Evolutionary conservation across 345 rosid genomes (phyloP).

Genomic region (Gossypium herbaceum): DNA sequence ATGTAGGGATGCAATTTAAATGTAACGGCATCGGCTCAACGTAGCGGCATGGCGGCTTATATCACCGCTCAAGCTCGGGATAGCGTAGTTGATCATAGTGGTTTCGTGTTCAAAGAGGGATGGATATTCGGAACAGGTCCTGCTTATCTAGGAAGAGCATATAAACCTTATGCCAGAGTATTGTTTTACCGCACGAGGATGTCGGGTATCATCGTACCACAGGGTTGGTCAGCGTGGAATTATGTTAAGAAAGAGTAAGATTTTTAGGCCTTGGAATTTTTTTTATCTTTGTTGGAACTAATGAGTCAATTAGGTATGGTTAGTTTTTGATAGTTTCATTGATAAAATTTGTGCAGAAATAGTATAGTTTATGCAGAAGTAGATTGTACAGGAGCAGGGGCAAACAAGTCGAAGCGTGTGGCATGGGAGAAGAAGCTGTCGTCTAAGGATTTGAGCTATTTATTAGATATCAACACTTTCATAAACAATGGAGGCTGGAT

Average conservation of each 20-base stretch:
- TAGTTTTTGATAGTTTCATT: background rate
- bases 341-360: background rate
- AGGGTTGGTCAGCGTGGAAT: slow-evolving; percentile 15
- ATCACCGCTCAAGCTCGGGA: background rate
- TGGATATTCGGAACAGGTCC: background rate
- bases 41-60: background rate
- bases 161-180: background rate
- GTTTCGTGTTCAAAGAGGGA: background rate
- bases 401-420: background rate
- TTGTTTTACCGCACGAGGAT: background rate
- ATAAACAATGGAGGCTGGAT: slow-evolving; percentile 3
- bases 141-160: background rate
- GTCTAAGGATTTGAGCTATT: background rate
- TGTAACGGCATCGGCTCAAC: background rate
- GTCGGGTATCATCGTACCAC: background rate
- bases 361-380: background rate
- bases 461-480: background rate
- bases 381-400: background rate
- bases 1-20: background rate
- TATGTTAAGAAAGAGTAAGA: background rate
- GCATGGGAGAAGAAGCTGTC: slow-evolving; percentile 10
- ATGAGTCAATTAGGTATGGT: background rate
- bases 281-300: background rate
- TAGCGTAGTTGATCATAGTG: background rate
- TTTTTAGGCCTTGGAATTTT: background rate